Percentiles rank a stretch among this genome's conserved stretches.
phyloP scores from a whole-genome alignment of 441 rosid genomes.

The Geranium incanum region DNA sequence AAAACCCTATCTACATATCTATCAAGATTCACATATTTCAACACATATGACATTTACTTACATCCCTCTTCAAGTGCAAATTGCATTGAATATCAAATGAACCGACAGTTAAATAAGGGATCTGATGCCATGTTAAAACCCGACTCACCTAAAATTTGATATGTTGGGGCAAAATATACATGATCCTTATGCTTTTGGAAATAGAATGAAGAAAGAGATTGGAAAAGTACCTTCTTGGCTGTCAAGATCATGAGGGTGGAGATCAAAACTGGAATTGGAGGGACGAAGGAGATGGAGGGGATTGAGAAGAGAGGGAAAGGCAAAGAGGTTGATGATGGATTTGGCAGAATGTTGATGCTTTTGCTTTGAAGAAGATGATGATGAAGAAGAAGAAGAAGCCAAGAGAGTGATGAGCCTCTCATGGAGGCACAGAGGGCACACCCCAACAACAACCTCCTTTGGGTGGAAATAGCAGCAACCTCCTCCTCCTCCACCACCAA shows the following conservation, averaged over 20 bases:
- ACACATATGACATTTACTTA: too few species aligned
- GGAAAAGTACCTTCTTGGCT: neutral
- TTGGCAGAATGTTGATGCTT: slow-evolving; percentile 4
- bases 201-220: too few species aligned
- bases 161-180: too few species aligned
- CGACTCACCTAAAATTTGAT: too few species aligned
- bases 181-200: too few species aligned
- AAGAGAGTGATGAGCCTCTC: slow-evolving; percentile 68
- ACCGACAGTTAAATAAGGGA: too few species aligned
- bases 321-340: neutral
- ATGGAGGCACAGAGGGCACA: slow-evolving; percentile 66
- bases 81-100: too few species aligned
- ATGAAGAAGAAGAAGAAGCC: slow-evolving; percentile 37
- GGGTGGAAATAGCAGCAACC: slow-evolving; percentile 69
- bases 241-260: neutral
- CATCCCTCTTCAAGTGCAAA: too few species aligned
- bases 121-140: too few species aligned
- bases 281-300: neutral
- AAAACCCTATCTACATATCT: too few species aligned
- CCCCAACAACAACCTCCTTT: slow-evolving; percentile 49
- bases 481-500: too few species aligned
- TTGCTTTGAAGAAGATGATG: slow-evolving; percentile 19
- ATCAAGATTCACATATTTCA: too few species aligned
- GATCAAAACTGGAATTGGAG: neutral
- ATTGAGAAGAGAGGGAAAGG: neutral